phyloP scores from a whole-genome alignment of 345 rosid species.

The Kandelia obovata region DNA sequence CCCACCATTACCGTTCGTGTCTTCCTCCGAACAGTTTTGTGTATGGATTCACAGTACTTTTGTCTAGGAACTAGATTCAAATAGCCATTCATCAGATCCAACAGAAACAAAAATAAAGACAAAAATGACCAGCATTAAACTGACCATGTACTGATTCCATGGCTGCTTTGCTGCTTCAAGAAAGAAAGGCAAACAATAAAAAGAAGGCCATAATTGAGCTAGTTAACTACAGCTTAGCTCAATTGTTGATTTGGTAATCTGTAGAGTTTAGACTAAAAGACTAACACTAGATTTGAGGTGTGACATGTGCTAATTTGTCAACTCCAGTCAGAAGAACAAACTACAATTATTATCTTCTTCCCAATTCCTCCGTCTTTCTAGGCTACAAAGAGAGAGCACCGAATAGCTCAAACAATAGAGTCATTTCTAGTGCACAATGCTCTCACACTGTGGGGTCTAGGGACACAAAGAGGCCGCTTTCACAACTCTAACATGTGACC shows the following conservation, averaged over 20 bases:
- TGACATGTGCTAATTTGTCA: too few relatives aligned
- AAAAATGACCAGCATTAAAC: not conserved
- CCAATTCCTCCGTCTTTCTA: not conserved
- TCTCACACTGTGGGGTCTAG: not conserved
- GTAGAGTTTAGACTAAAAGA: too few relatives aligned
- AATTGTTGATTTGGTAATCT: too few relatives aligned
- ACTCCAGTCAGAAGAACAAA: not conserved
- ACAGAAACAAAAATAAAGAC: constrained; percentile 1
- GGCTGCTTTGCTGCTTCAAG: not conserved
- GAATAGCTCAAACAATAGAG: too few relatives aligned
- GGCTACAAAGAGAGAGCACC: not conserved
- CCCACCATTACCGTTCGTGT: constrained; percentile 95
- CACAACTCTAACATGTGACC: too few relatives aligned
- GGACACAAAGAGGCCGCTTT: too few relatives aligned
- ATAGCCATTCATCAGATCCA: constrained; percentile 12
- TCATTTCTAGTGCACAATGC: too few relatives aligned
- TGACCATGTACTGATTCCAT: not conserved
- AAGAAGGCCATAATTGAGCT: too few relatives aligned
- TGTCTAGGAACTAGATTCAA: constrained; percentile 76
- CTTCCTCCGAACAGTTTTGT: constrained; percentile 87
- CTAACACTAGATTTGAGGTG: too few relatives aligned
- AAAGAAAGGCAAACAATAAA: not conserved
- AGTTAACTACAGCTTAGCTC: too few relatives aligned
- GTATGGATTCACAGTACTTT: constrained; percentile 82
- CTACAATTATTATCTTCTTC: not conserved